These are phyloP conservation scores for Pachysandra terminalis DNA, from an alignment of 164 flowering plant genomes.

Conservation along the genomic window DNA sequence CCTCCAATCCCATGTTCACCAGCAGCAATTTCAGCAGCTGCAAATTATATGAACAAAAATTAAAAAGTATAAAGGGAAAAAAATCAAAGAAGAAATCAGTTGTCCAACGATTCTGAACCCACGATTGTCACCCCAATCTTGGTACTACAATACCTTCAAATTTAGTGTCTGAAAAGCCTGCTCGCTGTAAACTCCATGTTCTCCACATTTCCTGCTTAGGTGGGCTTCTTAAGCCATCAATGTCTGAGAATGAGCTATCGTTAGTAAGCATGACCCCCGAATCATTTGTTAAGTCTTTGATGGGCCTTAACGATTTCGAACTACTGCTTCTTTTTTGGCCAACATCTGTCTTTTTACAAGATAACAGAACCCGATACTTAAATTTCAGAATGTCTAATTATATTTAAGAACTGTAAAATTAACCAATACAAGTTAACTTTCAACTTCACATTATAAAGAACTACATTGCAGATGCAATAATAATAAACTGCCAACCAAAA, in stretches of 20 bases:
- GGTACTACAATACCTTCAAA: constrained; percentile 50
- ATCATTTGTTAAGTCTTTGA: constrained; percentile 12
- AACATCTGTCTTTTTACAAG: constrained; percentile 54
- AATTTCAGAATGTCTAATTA: constrained; percentile 12
- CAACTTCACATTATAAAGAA: background rate
- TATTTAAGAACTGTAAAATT: background rate
- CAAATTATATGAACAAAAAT: background rate
- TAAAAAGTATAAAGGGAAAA: too few relatives aligned
- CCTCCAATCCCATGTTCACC: constrained; percentile 11
- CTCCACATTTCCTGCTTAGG: constrained; percentile 51
- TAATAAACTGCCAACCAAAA: background rate
- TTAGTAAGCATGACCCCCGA: constrained; percentile 11
- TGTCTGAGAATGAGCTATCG: constrained; percentile 12
- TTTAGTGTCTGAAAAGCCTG: constrained; percentile 37
- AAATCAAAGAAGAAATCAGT: background rate
- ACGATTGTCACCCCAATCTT: background rate
- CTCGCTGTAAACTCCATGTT: constrained; percentile 50
- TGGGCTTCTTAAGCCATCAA: constrained; percentile 21
- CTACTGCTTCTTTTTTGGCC: constrained; percentile 26
- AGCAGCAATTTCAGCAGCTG: constrained; percentile 57
- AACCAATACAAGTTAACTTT: background rate
- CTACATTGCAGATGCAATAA: background rate
- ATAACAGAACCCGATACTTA: constrained; percentile 18
- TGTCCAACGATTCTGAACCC: constrained; percentile 2
- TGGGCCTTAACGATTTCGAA: constrained; percentile 14